These are phyloP conservation scores for Copromyces sp. DNA, from an alignment of 495 filamentous ascomycete genomes.

Conservation along the genomic window DNA sequence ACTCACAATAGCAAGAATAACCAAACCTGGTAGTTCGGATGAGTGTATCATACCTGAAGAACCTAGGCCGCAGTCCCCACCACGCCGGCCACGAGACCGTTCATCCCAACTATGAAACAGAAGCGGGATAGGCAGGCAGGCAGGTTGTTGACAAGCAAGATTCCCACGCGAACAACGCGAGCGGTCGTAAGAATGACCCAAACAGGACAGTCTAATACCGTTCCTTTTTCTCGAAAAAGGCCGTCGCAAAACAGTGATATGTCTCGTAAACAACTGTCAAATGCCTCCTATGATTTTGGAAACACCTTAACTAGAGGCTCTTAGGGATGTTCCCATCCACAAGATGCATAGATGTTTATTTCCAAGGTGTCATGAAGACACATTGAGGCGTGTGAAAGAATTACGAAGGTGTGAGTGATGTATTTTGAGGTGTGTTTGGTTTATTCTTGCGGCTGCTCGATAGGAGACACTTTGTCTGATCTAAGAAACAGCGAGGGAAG, in stretches of 20 bases:
- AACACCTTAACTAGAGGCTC: neutral
- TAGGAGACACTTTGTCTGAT: neutral
- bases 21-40: neutral
- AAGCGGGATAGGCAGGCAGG: neutral
- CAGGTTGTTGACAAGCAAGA: neutral
- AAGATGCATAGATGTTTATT: neutral
- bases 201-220: neutral
- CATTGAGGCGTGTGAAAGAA: neutral
- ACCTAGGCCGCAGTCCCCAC: neutral
- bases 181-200: neutral
- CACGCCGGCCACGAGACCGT: neutral
- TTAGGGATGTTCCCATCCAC: neutral
- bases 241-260: neutral
- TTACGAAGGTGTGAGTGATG: neutral
- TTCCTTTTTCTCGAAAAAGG: neutral
- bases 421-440: neutral
- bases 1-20: neutral
- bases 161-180: neutral
- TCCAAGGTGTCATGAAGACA: neutral
- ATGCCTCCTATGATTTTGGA: too few relatives aligned
- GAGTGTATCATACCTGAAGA: neutral
- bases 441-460: neutral
- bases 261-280: neutral
- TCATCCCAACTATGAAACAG: neutral
- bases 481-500: neutral